Evolutionary conservation across 192 early-diverging fungal species (phyloP), one percentile per base, ranked within the genome.

Genomic region (Mycoemilia scoparia): DNA sequence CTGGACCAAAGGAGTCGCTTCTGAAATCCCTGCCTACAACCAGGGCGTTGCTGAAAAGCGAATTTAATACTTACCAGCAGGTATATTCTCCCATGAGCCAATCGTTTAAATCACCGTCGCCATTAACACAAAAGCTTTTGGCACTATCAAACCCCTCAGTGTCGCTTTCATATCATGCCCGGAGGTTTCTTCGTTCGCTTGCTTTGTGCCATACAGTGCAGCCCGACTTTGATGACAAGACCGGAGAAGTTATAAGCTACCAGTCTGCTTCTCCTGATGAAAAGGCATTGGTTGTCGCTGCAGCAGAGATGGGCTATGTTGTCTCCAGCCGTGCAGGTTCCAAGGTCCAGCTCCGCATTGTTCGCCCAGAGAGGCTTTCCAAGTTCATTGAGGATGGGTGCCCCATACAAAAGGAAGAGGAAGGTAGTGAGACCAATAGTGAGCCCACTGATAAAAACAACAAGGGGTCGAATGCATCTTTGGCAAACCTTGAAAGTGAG

Each of bases 251-350:
- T 19, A 73, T 73, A 19, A 64, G 73, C n/a, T 89, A 86, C 46
- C 75, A 79, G 56, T 75, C 77, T 1, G 69, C 77, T 1, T 84
- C 79, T 8, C 83, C 84, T 8, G 84, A 87, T 41, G 84, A 87
- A 52, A 71, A 76, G 46, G 84, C 84, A 8, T 49, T 87, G 28
- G 79, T 82, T 2, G 71, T 67, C 0, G 83, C 79, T 10, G 84
- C 82, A 4, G 69, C 70, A 9, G 73, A 83, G 37, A 43, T 87
- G n/a, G 73, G 71, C 13, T 84, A 65, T 31, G 61, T 77, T 3
- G 66, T 79, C 44, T 52, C 60, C 17, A 72, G 77, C 37, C 60
- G 71, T 18, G 62, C 57, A 1, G 60, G 65, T 10, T 58, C 58
- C 2, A 23, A 57, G 22, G 57, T 67, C 9, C 58, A 62, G 41